These are phyloP conservation scores for Daldinia childiae DNA, from an alignment of 495 filamentous ascomycete species.

Conservation along the genomic window DNA sequence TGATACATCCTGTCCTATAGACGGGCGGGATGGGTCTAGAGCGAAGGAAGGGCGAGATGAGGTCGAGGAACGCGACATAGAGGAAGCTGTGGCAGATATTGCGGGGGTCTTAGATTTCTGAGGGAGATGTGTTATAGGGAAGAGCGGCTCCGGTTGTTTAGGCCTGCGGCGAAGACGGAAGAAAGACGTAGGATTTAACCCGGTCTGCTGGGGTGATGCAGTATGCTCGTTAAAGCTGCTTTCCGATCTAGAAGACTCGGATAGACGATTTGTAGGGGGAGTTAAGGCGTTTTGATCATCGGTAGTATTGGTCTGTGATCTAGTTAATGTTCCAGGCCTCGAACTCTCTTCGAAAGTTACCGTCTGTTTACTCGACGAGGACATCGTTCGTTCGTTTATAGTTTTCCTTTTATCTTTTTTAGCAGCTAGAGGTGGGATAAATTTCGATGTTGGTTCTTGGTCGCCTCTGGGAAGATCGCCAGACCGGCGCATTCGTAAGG, in stretches of 20 bases:
- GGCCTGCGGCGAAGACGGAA: constrained; percentile 82
- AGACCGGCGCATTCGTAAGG: constrained; percentile 55
- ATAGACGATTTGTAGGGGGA: constrained; percentile 75
- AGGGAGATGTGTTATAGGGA: constrained; percentile 74
- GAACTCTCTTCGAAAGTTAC: constrained; percentile 75
- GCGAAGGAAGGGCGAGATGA: constrained; percentile 44
- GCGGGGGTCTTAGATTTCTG: constrained; percentile 61
- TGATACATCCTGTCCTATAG: constrained; percentile 55
- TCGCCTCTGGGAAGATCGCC: constrained; percentile 53
- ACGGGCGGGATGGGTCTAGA: constrained; percentile 61
- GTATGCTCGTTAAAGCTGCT: constrained; percentile 81
- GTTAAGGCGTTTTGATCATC: constrained; percentile 75
- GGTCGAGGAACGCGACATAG: constrained; percentile 44
- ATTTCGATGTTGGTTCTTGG: constrained; percentile 42
- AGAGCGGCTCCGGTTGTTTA: constrained; percentile 84
- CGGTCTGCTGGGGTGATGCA: constrained; percentile 67
- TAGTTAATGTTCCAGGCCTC: constrained; percentile 63
- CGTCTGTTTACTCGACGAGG: constrained; percentile 53
- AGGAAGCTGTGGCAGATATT: constrained; percentile 45
- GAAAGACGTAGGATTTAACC: constrained; percentile 74
- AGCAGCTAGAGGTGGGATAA: constrained; percentile 23
- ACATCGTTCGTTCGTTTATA: constrained; percentile 53
- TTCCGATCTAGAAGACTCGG: constrained; percentile 93
- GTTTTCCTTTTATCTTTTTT: constrained; percentile 54
- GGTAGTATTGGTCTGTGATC: constrained; percentile 65